These are phyloP conservation scores for Sporobolomyces pararoseus DNA, from an alignment of 768 basidiomycete species.

Conservation along the genomic window DNA sequence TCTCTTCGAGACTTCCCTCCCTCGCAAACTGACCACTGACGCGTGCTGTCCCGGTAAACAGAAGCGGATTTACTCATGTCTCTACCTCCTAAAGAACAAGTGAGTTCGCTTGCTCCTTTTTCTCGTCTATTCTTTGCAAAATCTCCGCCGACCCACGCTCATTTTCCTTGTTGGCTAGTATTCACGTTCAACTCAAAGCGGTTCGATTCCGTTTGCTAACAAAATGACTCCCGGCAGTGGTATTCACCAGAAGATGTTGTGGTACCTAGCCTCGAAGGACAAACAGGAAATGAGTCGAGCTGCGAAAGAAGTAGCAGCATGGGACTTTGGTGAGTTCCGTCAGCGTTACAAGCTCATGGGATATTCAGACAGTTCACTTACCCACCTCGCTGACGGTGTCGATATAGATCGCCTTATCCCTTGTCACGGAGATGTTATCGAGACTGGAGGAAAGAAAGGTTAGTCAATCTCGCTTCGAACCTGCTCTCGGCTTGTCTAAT, in stretches of 20 bases:
- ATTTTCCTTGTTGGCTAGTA: slow-evolving; percentile 42
- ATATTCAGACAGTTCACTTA: no score
- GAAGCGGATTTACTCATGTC: slow-evolving; percentile 82
- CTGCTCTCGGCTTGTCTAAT: no score
- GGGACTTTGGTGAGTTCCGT: slow-evolving; percentile 64
- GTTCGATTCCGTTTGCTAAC: slow-evolving; percentile 33
- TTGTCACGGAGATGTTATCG: slow-evolving; percentile 60
- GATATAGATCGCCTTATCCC: slow-evolving; percentile 51
- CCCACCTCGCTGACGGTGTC: slow-evolving; percentile 34
- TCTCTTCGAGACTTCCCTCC: no score
- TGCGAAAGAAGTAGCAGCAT: slow-evolving; percentile 62
- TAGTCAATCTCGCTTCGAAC: no score
- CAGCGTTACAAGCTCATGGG: slow-evolving; percentile 24
- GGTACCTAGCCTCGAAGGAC: slow-evolving; percentile 46
- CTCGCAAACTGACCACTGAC: no score
- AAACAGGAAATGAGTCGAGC: slow-evolving; percentile 59
- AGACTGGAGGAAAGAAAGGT: slow-evolving; percentile 59
- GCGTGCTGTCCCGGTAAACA: no score
- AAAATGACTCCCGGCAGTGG: slow-evolving; percentile 43
- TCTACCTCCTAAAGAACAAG: slow-evolving; percentile 71
- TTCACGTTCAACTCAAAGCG: slow-evolving; percentile 42
- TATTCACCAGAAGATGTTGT: slow-evolving; percentile 46
- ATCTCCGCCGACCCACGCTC: background rate
- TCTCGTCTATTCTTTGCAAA: no score
- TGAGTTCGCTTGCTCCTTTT: slow-evolving; percentile 12